Evolutionary conservation across 225 moss, liverwort and hornwort genomes (phyloP), one percentile per base, ranked within the genome.

Genomic region (Marchantia polymorpha): DNA sequence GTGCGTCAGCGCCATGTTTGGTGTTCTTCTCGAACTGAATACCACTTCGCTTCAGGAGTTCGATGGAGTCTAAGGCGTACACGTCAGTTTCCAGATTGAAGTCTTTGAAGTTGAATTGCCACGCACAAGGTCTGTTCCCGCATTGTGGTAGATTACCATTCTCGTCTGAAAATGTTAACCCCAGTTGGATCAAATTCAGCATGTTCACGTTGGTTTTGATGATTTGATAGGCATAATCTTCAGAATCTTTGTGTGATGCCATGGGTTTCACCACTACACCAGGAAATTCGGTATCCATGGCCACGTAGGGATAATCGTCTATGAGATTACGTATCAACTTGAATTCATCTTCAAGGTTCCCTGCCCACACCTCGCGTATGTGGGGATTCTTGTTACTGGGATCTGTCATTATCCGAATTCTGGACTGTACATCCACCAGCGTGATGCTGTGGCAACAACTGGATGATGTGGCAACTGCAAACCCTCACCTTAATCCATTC

Each of bases 301-400:
- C 91, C 25, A 92, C 85, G 73, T 87, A 92, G 29, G 91, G 91
- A 64, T 90, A 92, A 72, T 92, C 91, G 75, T 92, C 91, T 83
- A 92, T 89, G 73, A 92, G 89, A 68, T 90, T 89, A 19, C 91
- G 88, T 75, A 92, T 92, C 87, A 92, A 89, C 91, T 86, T 85
- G 78, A 92, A 89, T 85, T 92, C 91, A 67, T 85, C 79, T 85
- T 92, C 90, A 58, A 92, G 86, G 80, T 92, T 92, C 80, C 88
- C 83, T 76, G 90, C 90, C 91, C 91, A 92, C 66, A 92, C 91
- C 90, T 92, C 91, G 88, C 91, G 90, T 84, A 92, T 92, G 87
- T 81, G 90, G 90, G 90, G 29, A 9, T 67, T 31, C 29, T 29
- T 67, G 27, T 27, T 4, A 27, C 12, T 30, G 26, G 25, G 12